phyloP scores from a whole-genome alignment of 2,329 filamentous ascomycete species.

The Alternaria atra region DNA sequence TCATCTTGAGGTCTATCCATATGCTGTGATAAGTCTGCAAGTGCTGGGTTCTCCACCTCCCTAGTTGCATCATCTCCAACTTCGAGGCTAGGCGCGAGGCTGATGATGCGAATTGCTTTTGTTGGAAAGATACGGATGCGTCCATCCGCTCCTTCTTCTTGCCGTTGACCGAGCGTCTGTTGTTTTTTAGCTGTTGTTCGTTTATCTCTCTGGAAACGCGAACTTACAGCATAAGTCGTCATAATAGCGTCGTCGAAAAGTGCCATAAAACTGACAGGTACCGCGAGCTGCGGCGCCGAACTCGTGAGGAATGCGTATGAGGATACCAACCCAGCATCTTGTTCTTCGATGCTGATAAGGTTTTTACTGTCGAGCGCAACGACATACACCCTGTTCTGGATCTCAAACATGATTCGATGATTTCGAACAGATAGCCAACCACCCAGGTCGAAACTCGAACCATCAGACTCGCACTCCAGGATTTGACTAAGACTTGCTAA shows the following conservation, averaged over 20 bases:
- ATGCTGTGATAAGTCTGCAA: background rate
- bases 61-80: background rate
- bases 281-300: conserved; percentile 2
- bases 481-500: conserved; percentile 5
- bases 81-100: conserved; percentile 9
- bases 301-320: conserved; percentile 6
- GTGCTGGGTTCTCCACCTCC: background rate
- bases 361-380: conserved; percentile 1
- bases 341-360: background rate
- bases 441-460: conserved; percentile 4
- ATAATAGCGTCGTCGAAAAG: conserved; percentile 13
- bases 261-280: conserved; percentile 14
- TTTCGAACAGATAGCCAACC: conserved; percentile 11
- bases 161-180: conserved; percentile 9
- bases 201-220: background rate
- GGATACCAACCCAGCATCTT: background rate
- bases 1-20: background rate
- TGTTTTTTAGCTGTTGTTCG: background rate
- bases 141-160: background rate
- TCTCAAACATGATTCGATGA: conserved; percentile 13
- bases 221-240: conserved; percentile 11
- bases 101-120: conserved; percentile 15
- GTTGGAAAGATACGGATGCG: conserved; percentile 10
- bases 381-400: conserved; percentile 1
- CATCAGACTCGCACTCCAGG: conserved; percentile 10